Conservation (phyloP, 2,329 filamentous ascomycete genomes). For the Penicillium sp. region DNA sequence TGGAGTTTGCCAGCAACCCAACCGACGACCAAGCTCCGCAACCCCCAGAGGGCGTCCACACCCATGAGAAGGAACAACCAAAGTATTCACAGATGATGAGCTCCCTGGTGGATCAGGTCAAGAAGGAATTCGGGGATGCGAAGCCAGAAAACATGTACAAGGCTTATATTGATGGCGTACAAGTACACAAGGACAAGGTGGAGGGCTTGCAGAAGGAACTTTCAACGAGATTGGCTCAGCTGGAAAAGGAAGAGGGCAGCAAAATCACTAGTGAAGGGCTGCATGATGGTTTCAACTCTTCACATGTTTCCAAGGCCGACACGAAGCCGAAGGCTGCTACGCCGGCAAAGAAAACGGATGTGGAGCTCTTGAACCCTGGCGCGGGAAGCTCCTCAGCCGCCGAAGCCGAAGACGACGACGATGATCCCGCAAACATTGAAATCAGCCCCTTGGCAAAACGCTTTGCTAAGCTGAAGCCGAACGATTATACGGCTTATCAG, state of each 20-base stretch:
- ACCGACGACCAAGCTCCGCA: conserved; percentile 69
- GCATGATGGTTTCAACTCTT: conserved; percentile 85
- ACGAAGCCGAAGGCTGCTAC: conserved; percentile 41
- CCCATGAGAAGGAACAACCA: conserved; percentile 66
- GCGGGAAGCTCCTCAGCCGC: conserved; percentile 41
- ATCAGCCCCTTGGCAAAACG: conserved; percentile 70
- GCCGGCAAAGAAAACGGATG: conserved; percentile 38
- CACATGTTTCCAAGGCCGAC: conserved; percentile 62
- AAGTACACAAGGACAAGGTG: conserved; percentile 71
- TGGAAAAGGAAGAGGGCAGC: conserved; percentile 75
- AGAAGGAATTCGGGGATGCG: conserved; percentile 69
- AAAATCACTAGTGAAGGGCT: conserved; percentile 94
- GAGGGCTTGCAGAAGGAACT: conserved; percentile 70
- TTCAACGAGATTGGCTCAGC: conserved; percentile 63
- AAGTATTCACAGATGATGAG: conserved; percentile 98
- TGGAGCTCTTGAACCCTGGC: conserved; percentile 72
- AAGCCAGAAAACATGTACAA: conserved; percentile 65
- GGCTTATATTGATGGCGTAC: conserved; percentile 72
- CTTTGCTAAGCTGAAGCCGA: conserved; percentile 71
- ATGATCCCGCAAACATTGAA: conserved; percentile 67
- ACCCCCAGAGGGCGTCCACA: conserved; percentile 72
- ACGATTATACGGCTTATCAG: conserved; percentile 67
- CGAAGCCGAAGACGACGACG: conserved; percentile 50
- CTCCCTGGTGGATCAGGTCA: conserved; percentile 89
- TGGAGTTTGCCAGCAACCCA: conserved; percentile 68